Base-by-base conservation (phyloP, 2,329 filamentous ascomycete genomes). In the Dactylellina sp. region DNA sequence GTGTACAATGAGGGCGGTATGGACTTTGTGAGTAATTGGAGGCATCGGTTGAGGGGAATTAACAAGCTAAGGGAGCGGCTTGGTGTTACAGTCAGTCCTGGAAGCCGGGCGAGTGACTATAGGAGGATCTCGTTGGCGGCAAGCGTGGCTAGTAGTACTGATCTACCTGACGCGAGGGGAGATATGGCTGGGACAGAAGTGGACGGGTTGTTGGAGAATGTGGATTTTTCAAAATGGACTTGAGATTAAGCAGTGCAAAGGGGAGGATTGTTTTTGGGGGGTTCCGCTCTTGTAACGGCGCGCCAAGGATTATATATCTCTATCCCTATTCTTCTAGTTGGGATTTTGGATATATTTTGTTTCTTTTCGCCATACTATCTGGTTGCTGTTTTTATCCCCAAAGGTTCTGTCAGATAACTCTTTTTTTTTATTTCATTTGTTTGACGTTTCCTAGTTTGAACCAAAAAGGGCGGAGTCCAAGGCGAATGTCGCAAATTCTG, bases 41-140 rank as follows among this genome's bases (percentile, higher is more conserved):
- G 92, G 70, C 91, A 90, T 78, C 89, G 95, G 53, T 86, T 98
- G 11, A 88, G 91, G 53, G 91, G 94, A 80, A 96, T 99, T 80
- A 90, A 90, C 80, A 87, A 88, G 47, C 85, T 99, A 55, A 88
- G 93, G 25, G 91, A 96, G 70, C 87, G 86, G 71, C 85, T 89
- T 6, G 76, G 70, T 5, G 75, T 71, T 12, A 24, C 63, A 35
- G 56, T 71, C 39, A 75, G 64, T 39, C 56, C 62, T 14, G 71
- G 75, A 1, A 72, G 61, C 46, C 28, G 59, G 61, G 59, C 61
- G 75, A 53, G 59, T 52, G 57, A 76, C 62, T 76, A 68, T 50
- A 61, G 77, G 22, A 64, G 77, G 55, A 77, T 74, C 47, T 76
- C 76, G 32, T 44, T 66, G 47, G 68, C 75, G 53, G 37, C 68